phyloP scores from a whole-genome alignment of 2,329 filamentous ascomycete species.

The Ophiocordyceps robertsii region DNA sequence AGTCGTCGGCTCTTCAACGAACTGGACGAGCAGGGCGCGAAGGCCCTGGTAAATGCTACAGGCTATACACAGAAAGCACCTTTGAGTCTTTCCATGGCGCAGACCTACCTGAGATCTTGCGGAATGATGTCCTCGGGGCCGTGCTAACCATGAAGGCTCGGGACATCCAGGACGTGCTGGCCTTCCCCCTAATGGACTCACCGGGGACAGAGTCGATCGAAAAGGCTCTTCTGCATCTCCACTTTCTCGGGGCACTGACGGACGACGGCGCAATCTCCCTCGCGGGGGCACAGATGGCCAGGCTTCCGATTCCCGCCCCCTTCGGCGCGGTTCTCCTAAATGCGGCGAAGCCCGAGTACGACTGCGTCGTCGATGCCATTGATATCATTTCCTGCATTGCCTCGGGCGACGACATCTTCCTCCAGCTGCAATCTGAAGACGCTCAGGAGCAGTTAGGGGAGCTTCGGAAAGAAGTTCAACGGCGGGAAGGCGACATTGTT shows the following conservation, averaged over 20 bases:
- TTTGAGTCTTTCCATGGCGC: slow-evolving; percentile 58
- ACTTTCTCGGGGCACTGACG: slow-evolving; percentile 63
- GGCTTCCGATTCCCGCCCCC: slow-evolving; percentile 69
- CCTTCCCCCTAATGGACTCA: slow-evolving; percentile 74
- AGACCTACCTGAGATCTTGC: slow-evolving; percentile 77
- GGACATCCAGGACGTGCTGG: slow-evolving; percentile 66
- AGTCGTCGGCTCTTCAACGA: slow-evolving; percentile 84
- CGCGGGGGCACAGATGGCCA: slow-evolving; percentile 63
- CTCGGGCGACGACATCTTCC: slow-evolving; percentile 48
- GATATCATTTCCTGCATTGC: slow-evolving; percentile 63
- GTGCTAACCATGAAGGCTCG: slow-evolving; percentile 88
- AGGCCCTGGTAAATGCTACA: slow-evolving; percentile 75
- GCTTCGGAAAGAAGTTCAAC: slow-evolving; percentile 41
- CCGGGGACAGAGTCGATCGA: slow-evolving; percentile 68
- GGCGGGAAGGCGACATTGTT: slow-evolving; percentile 51
- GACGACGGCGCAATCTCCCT: slow-evolving; percentile 61
- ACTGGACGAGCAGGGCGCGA: slow-evolving; percentile 89
- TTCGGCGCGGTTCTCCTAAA: slow-evolving; percentile 75
- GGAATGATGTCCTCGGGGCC: slow-evolving; percentile 77
- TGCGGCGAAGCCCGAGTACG: slow-evolving; percentile 53
- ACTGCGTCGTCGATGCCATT: slow-evolving; percentile 70
- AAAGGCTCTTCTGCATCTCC: slow-evolving; percentile 68
- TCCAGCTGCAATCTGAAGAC: slow-evolving; percentile 45
- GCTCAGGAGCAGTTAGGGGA: slow-evolving; percentile 38
- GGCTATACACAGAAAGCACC: slow-evolving; percentile 71